Evolutionary conservation across 306 rosid species (phyloP).

Genomic region (Acacia acuminata): DNA sequence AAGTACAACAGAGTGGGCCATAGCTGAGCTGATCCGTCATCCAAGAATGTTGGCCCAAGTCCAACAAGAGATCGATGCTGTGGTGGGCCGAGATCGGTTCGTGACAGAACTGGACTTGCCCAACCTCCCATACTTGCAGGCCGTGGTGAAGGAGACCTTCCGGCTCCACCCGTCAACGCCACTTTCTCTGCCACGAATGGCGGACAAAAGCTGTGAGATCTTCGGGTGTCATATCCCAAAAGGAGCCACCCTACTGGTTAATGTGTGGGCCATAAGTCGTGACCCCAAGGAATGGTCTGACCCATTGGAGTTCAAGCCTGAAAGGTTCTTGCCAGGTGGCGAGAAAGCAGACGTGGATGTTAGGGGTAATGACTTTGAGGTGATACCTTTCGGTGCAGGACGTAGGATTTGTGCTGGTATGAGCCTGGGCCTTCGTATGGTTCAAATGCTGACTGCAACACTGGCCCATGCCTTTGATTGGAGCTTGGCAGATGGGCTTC

Average conservation of each 20-base stretch:
- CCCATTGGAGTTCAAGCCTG: constrained; percentile 70
- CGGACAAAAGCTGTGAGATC: constrained; percentile 55
- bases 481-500: constrained; percentile 50
- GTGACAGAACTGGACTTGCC: constrained; percentile 59
- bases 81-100: constrained; percentile 58
- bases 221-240: constrained; percentile 64
- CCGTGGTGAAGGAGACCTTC: constrained; percentile 79
- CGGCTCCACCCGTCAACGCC: constrained; percentile 94
- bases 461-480: constrained; percentile 65
- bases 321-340: constrained; percentile 64
- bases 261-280: constrained; percentile 79
- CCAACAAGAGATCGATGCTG: constrained; percentile 58
- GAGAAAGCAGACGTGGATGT: constrained; percentile 64
- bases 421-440: constrained; percentile 66
- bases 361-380: constrained; percentile 71
- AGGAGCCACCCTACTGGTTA: constrained; percentile 73
- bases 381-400: constrained; percentile 82
- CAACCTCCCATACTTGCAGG: constrained; percentile 59
- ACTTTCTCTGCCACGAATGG: constrained; percentile 70
- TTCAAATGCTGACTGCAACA: constrained; percentile 52
- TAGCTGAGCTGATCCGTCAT: constrained; percentile 61
- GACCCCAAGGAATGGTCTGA: constrained; percentile 60
- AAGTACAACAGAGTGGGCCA: constrained; percentile 81
- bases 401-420: constrained; percentile 77
- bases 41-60: constrained; percentile 47